phyloP scores from a whole-genome alignment of 202 grass and related monocot genomes.

The Brachypodium distachyon region DNA sequence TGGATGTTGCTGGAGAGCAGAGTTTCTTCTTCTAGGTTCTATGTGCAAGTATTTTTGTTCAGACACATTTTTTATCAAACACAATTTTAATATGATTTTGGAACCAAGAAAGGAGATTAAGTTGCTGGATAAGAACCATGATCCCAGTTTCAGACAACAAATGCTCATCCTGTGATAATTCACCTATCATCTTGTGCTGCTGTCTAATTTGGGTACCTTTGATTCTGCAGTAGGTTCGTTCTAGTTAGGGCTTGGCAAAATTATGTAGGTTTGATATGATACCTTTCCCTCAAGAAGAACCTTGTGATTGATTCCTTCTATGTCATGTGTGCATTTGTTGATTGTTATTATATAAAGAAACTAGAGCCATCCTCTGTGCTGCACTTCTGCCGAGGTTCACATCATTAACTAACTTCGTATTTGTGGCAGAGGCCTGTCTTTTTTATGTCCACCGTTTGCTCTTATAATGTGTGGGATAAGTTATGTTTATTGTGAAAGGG shows the following conservation, averaged over 20 bases:
- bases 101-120: not conserved
- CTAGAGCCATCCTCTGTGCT: not conserved
- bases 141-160: not conserved
- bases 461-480: constrained; percentile 24
- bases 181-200: not conserved
- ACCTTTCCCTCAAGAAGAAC: constrained; percentile 3
- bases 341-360: constrained; percentile 7
- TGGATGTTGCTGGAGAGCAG: not conserved
- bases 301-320: not conserved
- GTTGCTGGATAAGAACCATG: not conserved
- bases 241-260: not conserved
- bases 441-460: constrained; percentile 20
- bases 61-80: not conserved
- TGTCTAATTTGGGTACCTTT: too few species aligned
- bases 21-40: constrained; percentile 10
- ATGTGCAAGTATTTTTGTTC: constrained; percentile 2
- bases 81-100: not conserved
- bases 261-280: constrained; percentile 1
- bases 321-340: not conserved
- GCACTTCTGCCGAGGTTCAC: not conserved
- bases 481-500: constrained; percentile 24
- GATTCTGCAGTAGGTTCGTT: too few species aligned
- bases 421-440: not conserved
- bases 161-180: not conserved
- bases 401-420: not conserved